phyloP scores from a whole-genome alignment of 2,329 filamentous ascomycete species.

The Verticillium dahliae region DNA sequence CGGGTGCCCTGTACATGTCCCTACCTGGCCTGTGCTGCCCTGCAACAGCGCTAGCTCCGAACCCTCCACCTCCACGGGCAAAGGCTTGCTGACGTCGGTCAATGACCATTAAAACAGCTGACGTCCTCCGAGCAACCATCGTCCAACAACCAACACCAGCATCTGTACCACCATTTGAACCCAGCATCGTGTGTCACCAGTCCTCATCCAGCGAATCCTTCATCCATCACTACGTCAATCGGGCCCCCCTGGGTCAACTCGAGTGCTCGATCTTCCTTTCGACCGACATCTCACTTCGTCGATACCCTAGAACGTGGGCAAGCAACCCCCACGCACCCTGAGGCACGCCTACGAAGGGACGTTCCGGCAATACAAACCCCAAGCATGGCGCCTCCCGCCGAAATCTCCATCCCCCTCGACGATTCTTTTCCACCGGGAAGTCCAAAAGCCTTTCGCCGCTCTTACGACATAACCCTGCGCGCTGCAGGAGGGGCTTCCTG shows the following conservation, averaged over 20 bases:
- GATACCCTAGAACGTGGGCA: not conserved
- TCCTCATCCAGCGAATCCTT: not conserved
- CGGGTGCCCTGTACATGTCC: not conserved
- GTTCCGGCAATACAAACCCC: not conserved
- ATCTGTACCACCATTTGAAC: not conserved
- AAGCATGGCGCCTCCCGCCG: slow-evolving; percentile 56
- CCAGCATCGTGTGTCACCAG: not conserved
- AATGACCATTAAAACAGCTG: not conserved
- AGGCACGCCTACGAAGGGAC: not conserved
- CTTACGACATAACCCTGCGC: too few relatives aligned
- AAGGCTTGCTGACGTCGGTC: not conserved
- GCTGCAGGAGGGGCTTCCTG: too few relatives aligned
- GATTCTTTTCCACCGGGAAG: slow-evolving; percentile 46
- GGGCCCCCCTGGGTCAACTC: not conserved
- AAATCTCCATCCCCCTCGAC: slow-evolving; percentile 65
- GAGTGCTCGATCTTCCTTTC: not conserved
- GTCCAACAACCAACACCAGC: too few relatives aligned
- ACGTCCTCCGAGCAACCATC: not conserved
- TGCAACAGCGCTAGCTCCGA: not conserved
- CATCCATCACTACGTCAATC: not conserved
- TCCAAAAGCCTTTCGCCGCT: too few relatives aligned
- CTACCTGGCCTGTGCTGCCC: not conserved
- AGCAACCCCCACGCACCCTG: not conserved
- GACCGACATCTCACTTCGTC: not conserved
- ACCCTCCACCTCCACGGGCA: not conserved